A percentile compares a stretch with the other conserved stretches of the same genome.
Conservation (phyloP, 1,284 basidiomycete genomes). For the Salmacisia buchloeana region DNA sequence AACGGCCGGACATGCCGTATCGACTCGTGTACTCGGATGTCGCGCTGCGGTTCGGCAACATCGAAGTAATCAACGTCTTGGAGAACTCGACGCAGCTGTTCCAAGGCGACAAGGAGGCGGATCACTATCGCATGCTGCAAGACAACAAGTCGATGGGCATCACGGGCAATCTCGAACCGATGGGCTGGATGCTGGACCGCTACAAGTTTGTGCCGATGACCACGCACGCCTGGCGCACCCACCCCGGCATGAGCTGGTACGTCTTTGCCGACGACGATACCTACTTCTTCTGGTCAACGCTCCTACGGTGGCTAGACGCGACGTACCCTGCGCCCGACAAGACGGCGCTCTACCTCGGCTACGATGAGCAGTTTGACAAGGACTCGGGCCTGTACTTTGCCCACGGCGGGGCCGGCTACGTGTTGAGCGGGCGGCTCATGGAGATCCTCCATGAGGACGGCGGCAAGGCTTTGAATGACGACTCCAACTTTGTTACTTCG, state of each 20-base stretch:
- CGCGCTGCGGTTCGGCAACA: not conserved
- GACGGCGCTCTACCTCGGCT: not conserved
- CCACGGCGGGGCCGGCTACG: not conserved
- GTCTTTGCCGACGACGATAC: not conserved
- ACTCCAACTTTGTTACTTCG: not conserved
- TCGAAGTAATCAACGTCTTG: too few relatives aligned
- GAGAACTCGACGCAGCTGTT: too few relatives aligned
- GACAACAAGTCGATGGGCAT: too few relatives aligned
- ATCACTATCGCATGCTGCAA: too few relatives aligned
- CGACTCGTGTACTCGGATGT: constrained; percentile 12
- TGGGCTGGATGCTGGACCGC: not conserved
- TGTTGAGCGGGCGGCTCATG: not conserved
- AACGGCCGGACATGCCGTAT: too few relatives aligned
- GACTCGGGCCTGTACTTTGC: not conserved
- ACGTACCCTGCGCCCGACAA: too few relatives aligned
- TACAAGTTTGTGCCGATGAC: not conserved
- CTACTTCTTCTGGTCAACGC: not conserved
- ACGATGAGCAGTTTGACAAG: not conserved
- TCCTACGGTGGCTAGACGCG: not conserved
- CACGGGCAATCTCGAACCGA: too few relatives aligned
- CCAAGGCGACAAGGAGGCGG: too few relatives aligned
- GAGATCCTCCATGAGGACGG: not conserved
- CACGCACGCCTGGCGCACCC: not conserved
- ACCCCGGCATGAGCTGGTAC: not conserved
- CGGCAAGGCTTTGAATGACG: not conserved